These are phyloP conservation scores for Penicillium bovifimosum DNA, from an alignment of 495 filamentous ascomycete genomes.

Conservation along the genomic window DNA sequence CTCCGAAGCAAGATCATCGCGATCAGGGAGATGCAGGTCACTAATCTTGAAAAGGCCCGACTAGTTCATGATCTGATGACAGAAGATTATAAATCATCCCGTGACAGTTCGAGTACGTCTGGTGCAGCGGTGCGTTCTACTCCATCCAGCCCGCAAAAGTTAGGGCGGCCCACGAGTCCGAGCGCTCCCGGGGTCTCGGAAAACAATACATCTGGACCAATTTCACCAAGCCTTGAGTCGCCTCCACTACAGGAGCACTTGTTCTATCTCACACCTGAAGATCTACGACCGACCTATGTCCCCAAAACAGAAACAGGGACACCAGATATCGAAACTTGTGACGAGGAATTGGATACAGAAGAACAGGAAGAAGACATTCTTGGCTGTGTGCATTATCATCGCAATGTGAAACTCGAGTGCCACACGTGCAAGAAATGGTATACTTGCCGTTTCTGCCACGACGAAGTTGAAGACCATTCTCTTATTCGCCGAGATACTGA, in stretches of 20 bases:
- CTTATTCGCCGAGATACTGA: conserved; percentile 77
- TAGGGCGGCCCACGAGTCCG: conserved; percentile 33
- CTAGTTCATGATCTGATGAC: conserved; percentile 80
- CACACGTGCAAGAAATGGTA: conserved; percentile 86
- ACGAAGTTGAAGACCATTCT: conserved; percentile 75
- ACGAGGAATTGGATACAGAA: conserved; percentile 39
- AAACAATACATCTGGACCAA: conserved; percentile 22
- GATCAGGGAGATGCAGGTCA: conserved; percentile 59
- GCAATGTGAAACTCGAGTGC: conserved; percentile 95
- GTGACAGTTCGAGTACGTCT: conserved; percentile 27
- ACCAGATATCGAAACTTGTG: conserved; percentile 31
- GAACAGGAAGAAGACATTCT: conserved; percentile 45
- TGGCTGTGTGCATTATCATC: conserved; percentile 88
- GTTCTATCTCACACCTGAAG: conserved; percentile 65
- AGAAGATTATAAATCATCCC: conserved; percentile 61
- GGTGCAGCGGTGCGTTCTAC: conserved; percentile 24
- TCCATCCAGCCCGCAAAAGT: conserved; percentile 31
- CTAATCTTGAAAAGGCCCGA: conserved; percentile 71
- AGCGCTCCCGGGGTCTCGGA: conserved; percentile 20
- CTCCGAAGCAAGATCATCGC: conserved; percentile 71
- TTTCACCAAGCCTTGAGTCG: conserved; percentile 24
- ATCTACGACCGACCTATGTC: conserved; percentile 66
- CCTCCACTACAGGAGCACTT: conserved; percentile 40
- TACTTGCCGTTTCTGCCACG: conserved; percentile 93
- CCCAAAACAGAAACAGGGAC: conserved; percentile 41